Conservation (phyloP, 2,329 filamentous ascomycete species). For the Colletotrichum kahawae region DNA sequence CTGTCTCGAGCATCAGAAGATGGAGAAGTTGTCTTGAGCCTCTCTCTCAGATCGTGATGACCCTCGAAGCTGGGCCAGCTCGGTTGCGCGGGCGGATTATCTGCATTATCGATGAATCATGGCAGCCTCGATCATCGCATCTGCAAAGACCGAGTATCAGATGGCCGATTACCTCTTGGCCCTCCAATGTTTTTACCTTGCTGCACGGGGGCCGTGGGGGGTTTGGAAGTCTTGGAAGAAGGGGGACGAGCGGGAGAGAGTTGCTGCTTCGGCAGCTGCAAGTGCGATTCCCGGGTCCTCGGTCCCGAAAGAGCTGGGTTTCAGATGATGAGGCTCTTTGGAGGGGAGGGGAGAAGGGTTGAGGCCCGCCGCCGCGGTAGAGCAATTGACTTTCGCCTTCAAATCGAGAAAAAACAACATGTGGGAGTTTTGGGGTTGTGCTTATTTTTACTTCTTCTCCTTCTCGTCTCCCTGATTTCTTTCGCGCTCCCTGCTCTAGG, state of each 20-base stretch:
- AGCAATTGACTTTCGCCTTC: constrained; percentile 12
- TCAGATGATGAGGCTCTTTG: constrained; percentile 1
- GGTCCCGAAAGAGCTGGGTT: constrained; percentile 1
- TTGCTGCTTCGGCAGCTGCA: not conserved
- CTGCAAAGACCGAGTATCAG: not conserved
- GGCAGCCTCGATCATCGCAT: not conserved
- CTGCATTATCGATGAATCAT: not conserved
- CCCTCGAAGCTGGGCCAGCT: not conserved
- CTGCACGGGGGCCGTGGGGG: not conserved
- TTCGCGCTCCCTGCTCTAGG: not conserved
- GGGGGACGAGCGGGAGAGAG: not conserved
- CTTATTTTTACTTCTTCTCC: not conserved
- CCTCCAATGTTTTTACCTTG: not conserved
- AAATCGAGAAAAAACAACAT: not conserved
- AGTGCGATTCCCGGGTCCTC: not conserved
- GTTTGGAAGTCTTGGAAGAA: not conserved
- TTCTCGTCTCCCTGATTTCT: not conserved
- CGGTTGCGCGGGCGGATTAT: not conserved
- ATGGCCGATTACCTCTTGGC: not conserved
- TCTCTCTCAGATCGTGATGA: not conserved
- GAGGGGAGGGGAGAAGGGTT: not conserved
- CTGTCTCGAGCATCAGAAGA: not conserved
- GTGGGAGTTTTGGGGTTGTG: not conserved
- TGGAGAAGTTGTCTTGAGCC: not conserved
- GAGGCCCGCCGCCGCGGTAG: not conserved